These are phyloP conservation scores for Amyloporia xantha DNA, from an alignment of 768 basidiomycete genomes.

Conservation along the genomic window DNA sequence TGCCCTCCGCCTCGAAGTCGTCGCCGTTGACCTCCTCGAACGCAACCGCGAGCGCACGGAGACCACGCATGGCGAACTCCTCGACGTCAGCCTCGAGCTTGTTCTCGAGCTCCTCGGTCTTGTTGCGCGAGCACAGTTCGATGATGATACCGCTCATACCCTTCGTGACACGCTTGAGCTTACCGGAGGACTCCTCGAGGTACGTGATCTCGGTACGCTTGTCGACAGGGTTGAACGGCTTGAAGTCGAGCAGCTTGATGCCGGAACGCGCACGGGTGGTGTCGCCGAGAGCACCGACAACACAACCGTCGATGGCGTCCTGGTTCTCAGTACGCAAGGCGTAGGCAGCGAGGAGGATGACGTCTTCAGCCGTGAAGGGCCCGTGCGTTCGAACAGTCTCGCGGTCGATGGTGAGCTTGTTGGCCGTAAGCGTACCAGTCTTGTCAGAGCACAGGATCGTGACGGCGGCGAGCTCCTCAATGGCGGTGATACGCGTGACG, in stretches of 20 bases:
- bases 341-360: slow-evolving; percentile 94
- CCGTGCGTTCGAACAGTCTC: slow-evolving; percentile 88
- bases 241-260: slow-evolving; percentile 90
- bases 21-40: slow-evolving; percentile 87
- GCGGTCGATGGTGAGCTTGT: slow-evolving; percentile 95
- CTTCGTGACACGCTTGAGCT: slow-evolving; percentile 98
- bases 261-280: slow-evolving; percentile 72
- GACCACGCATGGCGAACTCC: too few relatives aligned
- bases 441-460: too few relatives aligned
- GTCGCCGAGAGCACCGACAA: slow-evolving; percentile 76
- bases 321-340: slow-evolving; percentile 98
- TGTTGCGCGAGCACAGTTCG: slow-evolving; percentile 95
- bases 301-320: slow-evolving; percentile 91
- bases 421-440: slow-evolving; percentile 97
- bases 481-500: slow-evolving; percentile 99
- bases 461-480: slow-evolving; percentile 96
- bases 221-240: too few relatives aligned
- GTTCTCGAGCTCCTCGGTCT: slow-evolving; percentile 89
- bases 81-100: too few relatives aligned
- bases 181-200: slow-evolving; percentile 86
- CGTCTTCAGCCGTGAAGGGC: slow-evolving; percentile 87
- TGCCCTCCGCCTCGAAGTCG: slow-evolving; percentile 79
- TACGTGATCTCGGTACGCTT: too few relatives aligned
- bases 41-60: slow-evolving; percentile 92
- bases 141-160: slow-evolving; percentile 99